Conservation (phyloP, 805 yeast species). For the Candida alai region DNA sequence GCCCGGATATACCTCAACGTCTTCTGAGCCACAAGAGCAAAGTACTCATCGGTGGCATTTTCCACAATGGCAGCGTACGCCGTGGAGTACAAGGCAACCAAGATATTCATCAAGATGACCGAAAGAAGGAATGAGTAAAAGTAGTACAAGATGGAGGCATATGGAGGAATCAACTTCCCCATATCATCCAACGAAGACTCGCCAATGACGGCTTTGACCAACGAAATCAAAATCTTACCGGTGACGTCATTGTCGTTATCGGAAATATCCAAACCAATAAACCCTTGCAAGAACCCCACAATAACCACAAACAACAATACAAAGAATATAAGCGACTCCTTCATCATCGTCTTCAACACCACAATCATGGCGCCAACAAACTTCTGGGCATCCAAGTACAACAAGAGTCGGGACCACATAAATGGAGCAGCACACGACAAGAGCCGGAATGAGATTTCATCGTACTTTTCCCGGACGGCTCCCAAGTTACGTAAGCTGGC, state of each 20-base stretch:
- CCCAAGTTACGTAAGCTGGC: constrained; percentile 27
- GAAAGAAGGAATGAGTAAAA: constrained; percentile 70
- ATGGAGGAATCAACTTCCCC: constrained; percentile 75
- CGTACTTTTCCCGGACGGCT: constrained; percentile 32
- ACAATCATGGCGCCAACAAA: constrained; percentile 90
- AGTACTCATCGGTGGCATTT: constrained; percentile 79
- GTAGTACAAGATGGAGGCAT: constrained; percentile 77
- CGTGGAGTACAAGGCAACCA: constrained; percentile 80
- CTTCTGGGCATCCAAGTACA: constrained; percentile 72
- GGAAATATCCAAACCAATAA: constrained; percentile 80
- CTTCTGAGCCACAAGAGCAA: constrained; percentile 81
- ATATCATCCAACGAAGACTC: constrained; percentile 70
- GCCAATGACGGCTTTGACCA: constrained; percentile 71
- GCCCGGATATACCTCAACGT: constrained; percentile 82
- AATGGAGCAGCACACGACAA: constrained; percentile 81
- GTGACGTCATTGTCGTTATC: constrained; percentile 83
- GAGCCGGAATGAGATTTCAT: constrained; percentile 61
- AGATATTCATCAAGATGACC: constrained; percentile 73
- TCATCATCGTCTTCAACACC: constrained; percentile 80
- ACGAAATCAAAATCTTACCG: constrained; percentile 53
- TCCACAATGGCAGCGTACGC: constrained; percentile 79
- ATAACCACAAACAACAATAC: constrained; percentile 66
- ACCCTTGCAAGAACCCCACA: constrained; percentile 81
- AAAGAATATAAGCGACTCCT: constrained; percentile 80
- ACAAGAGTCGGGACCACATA: constrained; percentile 76